Base-by-base conservation (phyloP, 2,329 filamentous ascomycete species). In the Cladosporium halotolerans region DNA sequence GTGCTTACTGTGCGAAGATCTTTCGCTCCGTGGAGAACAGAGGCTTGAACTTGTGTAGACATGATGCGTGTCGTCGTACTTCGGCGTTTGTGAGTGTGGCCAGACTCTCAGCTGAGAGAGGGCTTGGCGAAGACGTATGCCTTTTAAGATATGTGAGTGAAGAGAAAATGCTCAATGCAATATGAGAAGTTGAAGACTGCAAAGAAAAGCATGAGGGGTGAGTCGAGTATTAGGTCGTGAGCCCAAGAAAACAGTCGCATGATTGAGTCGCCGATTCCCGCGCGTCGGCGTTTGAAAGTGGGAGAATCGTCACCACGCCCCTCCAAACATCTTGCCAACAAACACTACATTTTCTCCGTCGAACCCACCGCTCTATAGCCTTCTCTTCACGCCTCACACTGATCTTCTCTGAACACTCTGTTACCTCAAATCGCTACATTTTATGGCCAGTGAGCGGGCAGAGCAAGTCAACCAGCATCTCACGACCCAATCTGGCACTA, bases 11-110 rank as follows among this genome's bases (percentile, higher is more conserved):
- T 72, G 60, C 79, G 73, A 51, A 84, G 71, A 61, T 84, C 80
- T 68, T 81, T 81, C 28, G 79, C 75, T 49, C 79, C 81, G 61
- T 84, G 79, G 9, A 84, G 74, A 52, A 84, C 79, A n/a, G 69
- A 81, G 45, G 66, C 72, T 66, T 66, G 73, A 64, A 73, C 75
- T 64, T 69, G 67, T 59, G 60, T 38, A 16, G 39, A 43, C 48
- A 51, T 51, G 16, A 16, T 43, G 40, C 7, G 7, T 28, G 23
- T 28, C 7, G 23, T 28, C 23, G 23, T 28, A 7, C 23, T 28
- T 28, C 23, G 23, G 23, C 23, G 39, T 18, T 28, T 13, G 41
- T 38, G 34, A 13, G 34, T 38, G 6, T 38, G 28, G 41, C 11
- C 33, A 54, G 19, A 13, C n/a, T 36, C 23, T 28, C 23, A 28